Percentiles rank a stretch among this genome's conserved stretches.
Conservation (phyloP, 495 filamentous ascomycete genomes). For the Neurospora sp. region DNA sequence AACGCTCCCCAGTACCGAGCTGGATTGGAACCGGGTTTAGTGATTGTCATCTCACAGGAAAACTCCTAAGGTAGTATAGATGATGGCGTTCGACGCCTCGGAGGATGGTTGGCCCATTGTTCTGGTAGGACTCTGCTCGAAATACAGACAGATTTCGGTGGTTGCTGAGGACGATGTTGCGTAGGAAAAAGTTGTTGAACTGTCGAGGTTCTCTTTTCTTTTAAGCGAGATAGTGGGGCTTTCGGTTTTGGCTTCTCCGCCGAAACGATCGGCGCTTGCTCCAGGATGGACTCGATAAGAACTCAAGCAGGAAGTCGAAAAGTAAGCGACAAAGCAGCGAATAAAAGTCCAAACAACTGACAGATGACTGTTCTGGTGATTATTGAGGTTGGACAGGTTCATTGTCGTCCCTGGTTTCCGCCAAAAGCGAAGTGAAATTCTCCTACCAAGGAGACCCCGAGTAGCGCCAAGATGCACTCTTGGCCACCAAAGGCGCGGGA, state of each 20-base stretch:
- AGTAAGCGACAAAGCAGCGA: neutral
- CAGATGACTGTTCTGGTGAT: neutral
- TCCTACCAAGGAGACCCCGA: neutral
- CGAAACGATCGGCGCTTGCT: neutral
- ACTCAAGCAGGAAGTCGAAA: neutral
- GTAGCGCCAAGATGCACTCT: neutral
- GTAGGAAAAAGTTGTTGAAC: neutral
- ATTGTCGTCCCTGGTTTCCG: neutral
- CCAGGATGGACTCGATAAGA: neutral
- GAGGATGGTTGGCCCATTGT: conserved; percentile 59
- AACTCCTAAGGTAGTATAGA: conserved; percentile 60
- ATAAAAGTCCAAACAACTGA: neutral
- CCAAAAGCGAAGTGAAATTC: neutral
- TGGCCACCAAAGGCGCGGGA: too few species aligned
- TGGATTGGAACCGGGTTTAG: neutral
- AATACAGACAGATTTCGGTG: neutral
- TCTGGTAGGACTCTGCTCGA: neutral
- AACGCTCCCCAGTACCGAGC: neutral
- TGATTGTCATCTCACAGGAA: conserved; percentile 48
- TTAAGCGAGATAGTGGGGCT: neutral
- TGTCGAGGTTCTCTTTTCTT: neutral
- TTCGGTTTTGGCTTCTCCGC: neutral
- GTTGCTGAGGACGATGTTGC: neutral
- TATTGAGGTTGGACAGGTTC: neutral
- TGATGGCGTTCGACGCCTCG: conserved; percentile 62